Base-by-base conservation (phyloP, 2,329 filamentous ascomycete species). In the Colletotrichum godetiae region DNA sequence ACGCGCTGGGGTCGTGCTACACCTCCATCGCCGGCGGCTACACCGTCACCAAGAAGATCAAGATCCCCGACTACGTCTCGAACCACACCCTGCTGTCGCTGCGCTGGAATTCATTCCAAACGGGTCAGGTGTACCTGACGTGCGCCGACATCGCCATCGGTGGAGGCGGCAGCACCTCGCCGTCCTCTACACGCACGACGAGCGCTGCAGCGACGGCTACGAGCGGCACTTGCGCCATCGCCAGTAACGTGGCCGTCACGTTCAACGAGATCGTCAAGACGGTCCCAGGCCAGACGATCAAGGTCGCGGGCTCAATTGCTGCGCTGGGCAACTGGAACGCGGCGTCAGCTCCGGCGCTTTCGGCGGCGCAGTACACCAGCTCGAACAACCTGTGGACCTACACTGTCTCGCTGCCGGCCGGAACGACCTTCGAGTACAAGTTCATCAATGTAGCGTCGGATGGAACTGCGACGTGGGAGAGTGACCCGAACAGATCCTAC, bases 351-450 rank as follows among this genome's bases (percentile, higher is more conserved):
- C 79, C 89, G 1, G 79, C 87, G 0, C 80, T 93, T 6, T 87
- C 84, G 2, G 87, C 89, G 1, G 79, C 82, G 29, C 76, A 84
- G n/a, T 92, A 92, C 79, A 90, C 88, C 0, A 77, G 79, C n/a
- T 79, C 81, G 5, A 87, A 90, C 72, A 87, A 85, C 0, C 67
- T 91, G 11, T 93, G 91, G 91, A 86, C 81, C 11, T 81, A 79
- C 3, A 88, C 85, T 0, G 77, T 91, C 49, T 85, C 80, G 29
- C 78, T 93, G 11, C 83, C 87, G 0, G 85, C 89, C 0, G 90
- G 89, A 1, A 85, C 83, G 0, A 82, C 78, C 0, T 86, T 93
- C 72, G 79, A 88, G 79, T 92, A 92, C 79, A 92, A 92, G 80
- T 93, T 89, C 76, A 85, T 93, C 75, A 87, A 87, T 75, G 86